Conservation (phyloP, 345 rosid genomes). For the Sisymbrium altissimum region DNA sequence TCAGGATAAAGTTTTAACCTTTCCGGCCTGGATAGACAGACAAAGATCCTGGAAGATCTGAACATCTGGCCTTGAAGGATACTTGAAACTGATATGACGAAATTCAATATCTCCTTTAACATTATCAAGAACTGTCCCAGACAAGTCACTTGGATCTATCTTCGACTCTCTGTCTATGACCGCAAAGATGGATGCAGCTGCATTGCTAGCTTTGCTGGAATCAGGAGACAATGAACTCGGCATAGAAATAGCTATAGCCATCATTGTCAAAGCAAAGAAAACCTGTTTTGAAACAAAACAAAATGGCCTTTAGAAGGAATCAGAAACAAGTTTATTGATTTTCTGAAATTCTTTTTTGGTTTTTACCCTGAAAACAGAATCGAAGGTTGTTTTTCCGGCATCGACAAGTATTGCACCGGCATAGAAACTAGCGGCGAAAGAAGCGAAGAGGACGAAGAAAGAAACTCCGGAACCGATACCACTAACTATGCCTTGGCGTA, state of each 20-base stretch:
- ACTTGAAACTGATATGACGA: slow-evolving; percentile 61
- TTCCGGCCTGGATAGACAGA: slow-evolving; percentile 62
- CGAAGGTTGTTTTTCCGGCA: slow-evolving; percentile 49
- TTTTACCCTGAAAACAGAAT: slow-evolving; percentile 60
- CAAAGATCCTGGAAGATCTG: slow-evolving; percentile 65
- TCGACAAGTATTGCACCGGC: slow-evolving; percentile 69
- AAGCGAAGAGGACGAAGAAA: slow-evolving; percentile 50
- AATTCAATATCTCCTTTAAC: slow-evolving; percentile 72
- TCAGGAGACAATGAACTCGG: slow-evolving; percentile 67
- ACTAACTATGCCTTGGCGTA: slow-evolving; percentile 64
- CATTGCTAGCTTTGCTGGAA: slow-evolving; percentile 51
- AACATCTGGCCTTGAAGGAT: slow-evolving; percentile 69
- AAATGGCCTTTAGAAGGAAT: neutral
- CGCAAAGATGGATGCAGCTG: slow-evolving; percentile 69
- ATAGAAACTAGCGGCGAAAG: slow-evolving; percentile 67
- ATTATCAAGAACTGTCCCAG: slow-evolving; percentile 46
- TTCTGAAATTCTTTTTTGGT: neutral
- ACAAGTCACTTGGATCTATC: slow-evolving; percentile 69
- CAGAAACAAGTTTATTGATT: neutral
- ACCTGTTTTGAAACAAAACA: slow-evolving; percentile 38
- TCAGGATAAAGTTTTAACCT: slow-evolving; percentile 40
- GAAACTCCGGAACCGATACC: slow-evolving; percentile 70
- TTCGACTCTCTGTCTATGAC: slow-evolving; percentile 58
- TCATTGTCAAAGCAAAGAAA: slow-evolving; percentile 70
- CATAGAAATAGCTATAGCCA: slow-evolving; percentile 60